Percentiles rank a stretch among this genome's conserved stretches.
Evolutionary conservation across 176 grass and related monocot species (phyloP).

Genomic region (Hyparrhenia diplandra): DNA sequence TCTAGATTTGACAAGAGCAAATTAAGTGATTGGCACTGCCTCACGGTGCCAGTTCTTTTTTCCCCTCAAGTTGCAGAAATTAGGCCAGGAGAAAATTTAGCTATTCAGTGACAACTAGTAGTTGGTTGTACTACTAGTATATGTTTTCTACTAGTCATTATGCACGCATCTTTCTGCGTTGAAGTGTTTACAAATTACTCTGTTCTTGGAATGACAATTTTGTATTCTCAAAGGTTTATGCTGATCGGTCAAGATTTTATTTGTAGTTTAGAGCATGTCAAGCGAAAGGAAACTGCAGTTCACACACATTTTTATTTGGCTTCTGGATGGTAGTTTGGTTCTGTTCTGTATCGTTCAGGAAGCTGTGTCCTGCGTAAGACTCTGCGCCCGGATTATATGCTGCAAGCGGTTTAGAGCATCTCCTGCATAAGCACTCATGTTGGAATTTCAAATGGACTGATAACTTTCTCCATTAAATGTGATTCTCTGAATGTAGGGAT

Average conservation of each 20-base stretch:
- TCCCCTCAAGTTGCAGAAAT: conserved; percentile 9
- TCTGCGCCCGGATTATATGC: neutral
- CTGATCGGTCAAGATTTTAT: neutral
- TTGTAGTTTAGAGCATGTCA: neutral
- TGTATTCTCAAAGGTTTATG: neutral
- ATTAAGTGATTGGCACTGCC: neutral
- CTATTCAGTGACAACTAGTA: conserved; percentile 19
- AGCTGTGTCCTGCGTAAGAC: neutral
- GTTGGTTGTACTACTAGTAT: conserved; percentile 11
- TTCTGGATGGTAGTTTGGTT: neutral
- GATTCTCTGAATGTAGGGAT: neutral
- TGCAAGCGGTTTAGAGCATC: neutral
- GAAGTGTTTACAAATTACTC: neutral
- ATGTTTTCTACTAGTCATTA: conserved; percentile 30
- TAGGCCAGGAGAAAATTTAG: conserved; percentile 1
- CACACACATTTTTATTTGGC: neutral
- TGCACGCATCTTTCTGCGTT: neutral
- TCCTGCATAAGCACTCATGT: neutral
- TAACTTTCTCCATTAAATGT: neutral
- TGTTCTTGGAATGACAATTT: neutral
- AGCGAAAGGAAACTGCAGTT: neutral
- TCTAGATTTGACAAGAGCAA: conserved; percentile 46
- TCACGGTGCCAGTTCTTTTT: neutral
- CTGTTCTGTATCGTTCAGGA: neutral
- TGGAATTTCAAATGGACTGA: neutral